Evolutionary conservation across 2,329 filamentous ascomycete species (phyloP), one percentile per base, ranked within the genome.

Genomic region (Talaromyces verruculosus): DNA sequence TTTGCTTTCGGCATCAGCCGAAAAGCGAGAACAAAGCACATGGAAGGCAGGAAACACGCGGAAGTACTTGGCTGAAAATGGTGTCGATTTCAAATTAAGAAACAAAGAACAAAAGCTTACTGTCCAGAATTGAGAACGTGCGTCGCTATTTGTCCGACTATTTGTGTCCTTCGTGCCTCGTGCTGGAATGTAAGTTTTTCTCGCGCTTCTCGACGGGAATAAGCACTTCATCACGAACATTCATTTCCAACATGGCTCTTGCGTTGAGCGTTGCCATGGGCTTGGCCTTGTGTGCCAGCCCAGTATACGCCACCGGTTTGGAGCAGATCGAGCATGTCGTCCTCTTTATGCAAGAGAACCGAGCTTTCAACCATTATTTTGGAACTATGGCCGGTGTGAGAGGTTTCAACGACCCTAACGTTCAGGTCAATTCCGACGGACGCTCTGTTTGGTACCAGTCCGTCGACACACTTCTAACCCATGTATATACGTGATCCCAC

Each of bases 291-390:
- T 67, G 63, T 55, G 69, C 35, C 19, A 65, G 53, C n/a, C 51
- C 69, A 28, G 58, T 45, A 11, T 3, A 59, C 10, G 22, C 55
- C 35, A 28, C 47, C 19, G 62, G 62, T 6, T 74, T 84, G 39
- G 78, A 77, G 30, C 84, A 85, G 65, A 83, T 86, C 65, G 79
- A 86, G 28, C 84, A 87, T 83, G 84, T 86, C 33, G 80, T 86
- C 11, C 80, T 86, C 11, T 86, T 86, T 74, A 86, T 86, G 84
- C 84, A 85, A 70, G 83, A 82, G 68, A 82, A 82, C 64, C 72
- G 80, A 49, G 75, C 77, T 37, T 79, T 76, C 70, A 77, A 79
- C 58, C 75, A 71, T 41, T 85, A 85, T 69, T 85, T 84, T 72
- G 84, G 84, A 11, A 84, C 83, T 3, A 85, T 85, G 84, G 81